Evolutionary conservation across 1,139 yeast species (phyloP), one percentile per base, ranked within the genome.

Genomic region (Diutina mesorugosa): DNA sequence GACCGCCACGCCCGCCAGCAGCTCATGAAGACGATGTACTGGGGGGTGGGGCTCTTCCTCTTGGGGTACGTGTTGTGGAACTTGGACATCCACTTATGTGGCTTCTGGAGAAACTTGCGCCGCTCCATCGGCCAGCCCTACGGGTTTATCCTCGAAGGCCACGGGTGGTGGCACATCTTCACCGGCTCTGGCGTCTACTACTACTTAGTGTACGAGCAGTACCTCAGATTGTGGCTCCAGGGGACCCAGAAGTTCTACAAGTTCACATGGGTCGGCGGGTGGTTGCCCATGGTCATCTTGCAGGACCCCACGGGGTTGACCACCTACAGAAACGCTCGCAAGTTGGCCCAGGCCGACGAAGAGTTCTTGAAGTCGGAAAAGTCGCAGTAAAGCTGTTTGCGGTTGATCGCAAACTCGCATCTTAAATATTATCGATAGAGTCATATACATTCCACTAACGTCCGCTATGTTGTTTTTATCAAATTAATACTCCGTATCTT

Each of bases 161-260:
- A 93, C 67, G 97, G 96, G 18, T 93, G 98, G 98, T 93, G 99
- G 99, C 99, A 93, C 67, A 73, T 89, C 41, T 78, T 89, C 60
- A 89, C 96, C 0, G 95, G 95, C 2, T 73, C 83, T 12, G 96
- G 96, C 1, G 75, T 78, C 12, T 78, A 78, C 63, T 75, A 66
- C 63, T 76, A 74, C 60, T 70, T 79, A 59, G 89, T 89, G 16
- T 89, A 88, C 68, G 83, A 78, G 65, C 90, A 87, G 68, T 87
- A 85, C 65, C 72, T 88, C 63, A 79, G 95, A 62, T 72, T 83
- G 53, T 80, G 81, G 66, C 74, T 85, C 60, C 76, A 77, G 53
- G 83, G 82, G 18, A 73, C 74, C 16, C 77, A 80, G 51, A 66
- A 74, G 26, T 77, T 77, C 56, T 89, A 78, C 66, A 67, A 69